Evolutionary conservation across 129 eudicot species (phyloP).

Genomic region (Oenanthe sinensis): DNA sequence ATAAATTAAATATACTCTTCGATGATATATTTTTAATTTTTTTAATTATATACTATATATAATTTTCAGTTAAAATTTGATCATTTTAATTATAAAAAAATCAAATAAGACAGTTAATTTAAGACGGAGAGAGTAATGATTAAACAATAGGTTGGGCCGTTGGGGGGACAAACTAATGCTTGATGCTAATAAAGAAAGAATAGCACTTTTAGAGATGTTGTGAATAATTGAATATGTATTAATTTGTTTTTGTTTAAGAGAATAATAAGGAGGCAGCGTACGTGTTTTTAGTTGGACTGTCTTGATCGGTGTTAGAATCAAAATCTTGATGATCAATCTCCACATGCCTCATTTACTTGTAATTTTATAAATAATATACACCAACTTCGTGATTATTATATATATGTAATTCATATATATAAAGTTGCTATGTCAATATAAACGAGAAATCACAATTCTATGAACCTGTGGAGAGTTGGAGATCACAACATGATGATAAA

Average conservation of each 20-base stretch:
- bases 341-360: not conserved
- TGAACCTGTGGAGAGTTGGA: too few species aligned
- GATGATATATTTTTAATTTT: too few species aligned
- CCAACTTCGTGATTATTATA: too few species aligned
- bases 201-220: not conserved
- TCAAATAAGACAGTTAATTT: too few species aligned
- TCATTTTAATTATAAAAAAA: too few species aligned
- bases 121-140: too few species aligned
- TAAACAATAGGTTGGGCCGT: not conserved
- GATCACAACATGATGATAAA: too few species aligned
- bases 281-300: constrained; percentile 4
- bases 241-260: not conserved
- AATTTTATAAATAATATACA: too few species aligned
- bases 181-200: not conserved
- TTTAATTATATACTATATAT: too few species aligned
- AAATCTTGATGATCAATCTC: not conserved
- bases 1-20: too few species aligned
- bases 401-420: not conserved
- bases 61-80: too few species aligned
- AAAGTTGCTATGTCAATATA: not conserved
- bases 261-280: not conserved
- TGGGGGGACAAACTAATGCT: not conserved
- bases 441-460: not conserved
- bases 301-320: not conserved
- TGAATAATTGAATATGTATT: not conserved